A percentile compares a stretch with the other conserved stretches of the same genome.
Evolutionary conservation across 495 filamentous ascomycete genomes (phyloP).

Genomic region (Penicillium lividum): DNA sequence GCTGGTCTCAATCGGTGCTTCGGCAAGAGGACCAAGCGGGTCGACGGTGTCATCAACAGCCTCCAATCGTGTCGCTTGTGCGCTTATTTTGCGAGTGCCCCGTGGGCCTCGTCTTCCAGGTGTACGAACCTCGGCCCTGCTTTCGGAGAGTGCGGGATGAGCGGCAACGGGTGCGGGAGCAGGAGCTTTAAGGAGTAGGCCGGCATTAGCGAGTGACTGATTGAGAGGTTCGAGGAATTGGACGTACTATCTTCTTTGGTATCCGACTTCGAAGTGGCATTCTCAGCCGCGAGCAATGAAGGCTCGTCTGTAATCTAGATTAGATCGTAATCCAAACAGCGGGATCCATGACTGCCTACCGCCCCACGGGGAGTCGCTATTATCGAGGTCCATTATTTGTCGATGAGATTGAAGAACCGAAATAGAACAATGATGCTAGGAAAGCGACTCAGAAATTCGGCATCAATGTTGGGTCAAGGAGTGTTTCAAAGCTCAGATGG

Average conservation of each 20-base stretch:
- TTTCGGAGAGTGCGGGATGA: slow-evolving; percentile 36
- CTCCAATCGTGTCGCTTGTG: slow-evolving; percentile 81
- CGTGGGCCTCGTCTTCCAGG: slow-evolving; percentile 53
- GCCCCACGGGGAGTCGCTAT: slow-evolving; percentile 71
- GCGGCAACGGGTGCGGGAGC: slow-evolving; percentile 9
- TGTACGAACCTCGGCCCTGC: slow-evolving; percentile 42
- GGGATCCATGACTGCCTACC: slow-evolving; percentile 52
- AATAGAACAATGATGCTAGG: slow-evolving; percentile 9
- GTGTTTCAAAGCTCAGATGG: slow-evolving; percentile 11
- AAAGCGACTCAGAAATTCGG: slow-evolving; percentile 5
- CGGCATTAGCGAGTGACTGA: slow-evolving; percentile 34
- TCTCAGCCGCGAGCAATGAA: slow-evolving; percentile 49
- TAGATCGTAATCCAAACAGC: slow-evolving; percentile 31
- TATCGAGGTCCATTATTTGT: slow-evolving; percentile 59
- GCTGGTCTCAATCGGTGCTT: slow-evolving; percentile 50
- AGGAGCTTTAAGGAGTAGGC: slow-evolving; percentile 33
- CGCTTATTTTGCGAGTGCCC: slow-evolving; percentile 72
- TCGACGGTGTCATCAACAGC: slow-evolving; percentile 88
- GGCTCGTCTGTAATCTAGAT: slow-evolving; percentile 53
- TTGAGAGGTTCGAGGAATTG: slow-evolving; percentile 14
- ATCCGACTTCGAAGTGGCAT: slow-evolving; percentile 27
- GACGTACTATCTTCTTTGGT: slow-evolving; percentile 34
- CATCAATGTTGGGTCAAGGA: slow-evolving; percentile 12
- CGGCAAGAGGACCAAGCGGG: slow-evolving; percentile 83
- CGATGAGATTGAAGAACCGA: slow-evolving; percentile 6